Conservation (phyloP, 106 monocot species). For the Acanthochlamys bracteata region DNA sequence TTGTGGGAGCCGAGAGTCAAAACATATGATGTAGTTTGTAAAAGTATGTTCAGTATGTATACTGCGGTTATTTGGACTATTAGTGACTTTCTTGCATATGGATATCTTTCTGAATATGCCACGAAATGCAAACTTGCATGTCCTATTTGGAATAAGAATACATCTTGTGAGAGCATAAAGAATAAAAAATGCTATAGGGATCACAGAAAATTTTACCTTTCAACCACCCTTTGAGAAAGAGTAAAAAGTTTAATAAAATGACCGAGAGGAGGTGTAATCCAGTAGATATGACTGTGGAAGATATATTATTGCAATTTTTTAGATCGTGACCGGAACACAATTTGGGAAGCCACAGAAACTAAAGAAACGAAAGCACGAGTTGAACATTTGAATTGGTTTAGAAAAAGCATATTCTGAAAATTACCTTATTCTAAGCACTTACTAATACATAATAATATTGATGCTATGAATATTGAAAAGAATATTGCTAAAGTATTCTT, state of each 20-base stretch:
- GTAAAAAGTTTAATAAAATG: no score
- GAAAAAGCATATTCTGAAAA: no score
- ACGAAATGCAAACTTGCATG: conserved; percentile 13
- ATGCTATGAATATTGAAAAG: conserved; percentile 16
- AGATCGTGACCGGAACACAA: no score
- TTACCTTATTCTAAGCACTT: conserved; percentile 5
- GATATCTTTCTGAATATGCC: conserved; percentile 11
- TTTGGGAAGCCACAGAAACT: no score
- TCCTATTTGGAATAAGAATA: conserved; percentile 2
- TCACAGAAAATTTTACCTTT: not conserved
- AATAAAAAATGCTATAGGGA: conserved; percentile 4
- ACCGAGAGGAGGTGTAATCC: no score
- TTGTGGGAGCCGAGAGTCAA: not conserved
- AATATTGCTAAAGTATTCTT: not conserved
- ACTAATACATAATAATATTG: conserved; percentile 6
- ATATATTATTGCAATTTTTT: no score
- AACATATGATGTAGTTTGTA: conserved; percentile 10
- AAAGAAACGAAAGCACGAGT: no score
- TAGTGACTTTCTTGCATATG: conserved; percentile 15
- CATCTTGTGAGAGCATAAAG: not conserved
- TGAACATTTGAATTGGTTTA: no score
- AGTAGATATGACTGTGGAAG: no score
- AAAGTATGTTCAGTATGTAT: conserved; percentile 10
- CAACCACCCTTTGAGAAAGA: no score
- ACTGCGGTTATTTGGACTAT: conserved; percentile 7